phyloP scores from a whole-genome alignment of 2,329 filamentous ascomycete species.

The Westerdykella aurantiaca region DNA sequence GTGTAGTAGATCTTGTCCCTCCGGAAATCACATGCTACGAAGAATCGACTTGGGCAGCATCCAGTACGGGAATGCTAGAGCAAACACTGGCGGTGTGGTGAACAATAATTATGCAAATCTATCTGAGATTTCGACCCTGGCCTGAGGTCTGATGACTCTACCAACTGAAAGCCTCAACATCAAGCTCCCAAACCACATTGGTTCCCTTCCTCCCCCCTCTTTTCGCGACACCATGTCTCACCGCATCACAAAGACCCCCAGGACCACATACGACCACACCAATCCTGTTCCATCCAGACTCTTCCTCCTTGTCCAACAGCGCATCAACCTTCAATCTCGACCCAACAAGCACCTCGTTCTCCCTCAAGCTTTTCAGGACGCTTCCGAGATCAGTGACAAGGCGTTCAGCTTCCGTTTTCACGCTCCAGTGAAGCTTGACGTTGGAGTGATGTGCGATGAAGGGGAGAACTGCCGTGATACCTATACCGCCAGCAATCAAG shows the following conservation, averaged over 20 bases:
- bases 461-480: constrained; percentile 42
- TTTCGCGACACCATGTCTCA: constrained; percentile 20
- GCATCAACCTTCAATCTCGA: constrained; percentile 29
- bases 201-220: constrained; percentile 5
- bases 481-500: constrained; percentile 44
- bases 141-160: constrained; percentile 3
- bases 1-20: no score
- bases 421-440: constrained; percentile 39
- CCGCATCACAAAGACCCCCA: constrained; percentile 37
- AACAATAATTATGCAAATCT: no score
- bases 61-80: no score
- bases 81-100: no score
- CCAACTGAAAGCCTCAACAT: constrained; percentile 26
- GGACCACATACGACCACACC: constrained; percentile 43
- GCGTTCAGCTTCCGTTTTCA: constrained; percentile 19
- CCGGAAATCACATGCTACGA: no score
- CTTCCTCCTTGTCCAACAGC: constrained; percentile 31
- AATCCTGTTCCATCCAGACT: constrained; percentile 32
- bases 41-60: no score
- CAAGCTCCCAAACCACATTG: constrained; percentile 14
- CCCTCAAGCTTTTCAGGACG: constrained; percentile 17
- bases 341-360: constrained; percentile 38
- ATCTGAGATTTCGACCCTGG: no score
- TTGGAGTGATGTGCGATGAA: constrained; percentile 34
- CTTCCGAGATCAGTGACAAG: constrained; percentile 30